Evolutionary conservation across 768 basidiomycete species (phyloP).

Genomic region (Lenzites betulinus): DNA sequence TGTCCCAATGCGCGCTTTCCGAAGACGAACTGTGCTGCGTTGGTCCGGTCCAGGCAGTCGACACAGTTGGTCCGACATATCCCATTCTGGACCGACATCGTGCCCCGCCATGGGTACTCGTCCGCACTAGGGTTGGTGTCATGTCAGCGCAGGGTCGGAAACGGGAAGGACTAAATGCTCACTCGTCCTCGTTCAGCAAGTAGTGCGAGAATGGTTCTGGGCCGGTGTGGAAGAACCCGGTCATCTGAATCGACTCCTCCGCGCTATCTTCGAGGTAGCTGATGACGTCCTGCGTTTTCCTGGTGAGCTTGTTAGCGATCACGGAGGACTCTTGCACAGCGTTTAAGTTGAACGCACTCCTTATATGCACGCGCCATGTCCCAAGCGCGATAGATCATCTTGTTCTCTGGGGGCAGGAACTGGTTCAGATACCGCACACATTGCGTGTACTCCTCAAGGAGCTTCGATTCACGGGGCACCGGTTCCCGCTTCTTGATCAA

Average conservation of each 20-base stretch:
- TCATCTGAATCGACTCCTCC: constrained; percentile 88
- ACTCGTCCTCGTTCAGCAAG: constrained; percentile 48
- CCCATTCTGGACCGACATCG: constrained; percentile 86
- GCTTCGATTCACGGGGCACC: constrained; percentile 83
- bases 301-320: constrained; percentile 30
- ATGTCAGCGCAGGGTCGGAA: not conserved
- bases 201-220: constrained; percentile 79
- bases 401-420: constrained; percentile 82
- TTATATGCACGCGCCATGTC: constrained; percentile 96
- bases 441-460: constrained; percentile 87
- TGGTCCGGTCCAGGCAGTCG: constrained; percentile 95
- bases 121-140: constrained; percentile 4
- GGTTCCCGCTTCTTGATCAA: constrained; percentile 87
- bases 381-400: constrained; percentile 92
- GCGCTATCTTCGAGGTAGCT: constrained; percentile 93
- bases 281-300: constrained; percentile 95
- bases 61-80: constrained; percentile 95
- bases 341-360: constrained; percentile 59
- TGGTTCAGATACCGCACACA: constrained; percentile 95
- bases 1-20: constrained; percentile 94
- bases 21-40: constrained; percentile 95
- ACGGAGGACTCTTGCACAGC: no score
- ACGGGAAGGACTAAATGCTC: not conserved
- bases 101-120: constrained; percentile 54
- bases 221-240: constrained; percentile 95